Percentiles rank a stretch among this genome's conserved stretches.
phyloP scores from a whole-genome alignment of 1,284 basidiomycete species.

The Jaminaea rosea region DNA sequence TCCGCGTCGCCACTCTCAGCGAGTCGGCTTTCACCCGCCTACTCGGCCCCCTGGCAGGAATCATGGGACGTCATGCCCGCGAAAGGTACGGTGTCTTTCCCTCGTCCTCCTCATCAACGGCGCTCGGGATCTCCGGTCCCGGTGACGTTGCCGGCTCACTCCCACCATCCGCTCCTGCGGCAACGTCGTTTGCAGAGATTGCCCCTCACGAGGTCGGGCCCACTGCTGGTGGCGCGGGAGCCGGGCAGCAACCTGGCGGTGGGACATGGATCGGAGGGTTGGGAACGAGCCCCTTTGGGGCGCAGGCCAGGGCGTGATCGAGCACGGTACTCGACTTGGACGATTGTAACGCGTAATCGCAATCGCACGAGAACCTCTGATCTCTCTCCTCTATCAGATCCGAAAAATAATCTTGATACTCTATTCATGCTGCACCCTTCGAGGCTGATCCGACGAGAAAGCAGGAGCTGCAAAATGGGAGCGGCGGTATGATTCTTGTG shows the following conservation, averaged over 20 bases:
- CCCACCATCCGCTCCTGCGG: too few species aligned
- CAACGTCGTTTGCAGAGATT: neutral
- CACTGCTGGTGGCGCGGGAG: neutral
- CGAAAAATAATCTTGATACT: too few species aligned
- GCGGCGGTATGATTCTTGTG: too few species aligned
- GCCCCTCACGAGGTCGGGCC: conserved; percentile 4
- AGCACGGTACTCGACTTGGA: too few species aligned
- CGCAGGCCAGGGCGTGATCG: too few species aligned
- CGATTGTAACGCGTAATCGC: too few species aligned
- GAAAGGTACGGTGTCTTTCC: conserved; percentile 47
- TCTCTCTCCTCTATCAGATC: too few species aligned
- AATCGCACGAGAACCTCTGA: too few species aligned
- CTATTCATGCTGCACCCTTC: too few species aligned
- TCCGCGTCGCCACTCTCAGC: conserved; percentile 73
- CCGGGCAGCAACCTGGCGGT: neutral
- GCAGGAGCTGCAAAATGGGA: too few species aligned
- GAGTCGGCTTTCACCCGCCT: conserved; percentile 88
- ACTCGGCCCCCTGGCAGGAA: conserved; percentile 76
- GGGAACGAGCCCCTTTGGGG: conserved; percentile 8
- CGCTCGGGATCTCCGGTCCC: neutral
- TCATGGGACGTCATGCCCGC: conserved; percentile 71
- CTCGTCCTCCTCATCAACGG: neutral
- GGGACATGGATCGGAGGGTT: conserved; percentile 9
- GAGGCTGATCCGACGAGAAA: too few species aligned
- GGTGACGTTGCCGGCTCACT: neutral